phyloP scores from a whole-genome alignment of 768 basidiomycete genomes.

The Asterophora parasitica region DNA sequence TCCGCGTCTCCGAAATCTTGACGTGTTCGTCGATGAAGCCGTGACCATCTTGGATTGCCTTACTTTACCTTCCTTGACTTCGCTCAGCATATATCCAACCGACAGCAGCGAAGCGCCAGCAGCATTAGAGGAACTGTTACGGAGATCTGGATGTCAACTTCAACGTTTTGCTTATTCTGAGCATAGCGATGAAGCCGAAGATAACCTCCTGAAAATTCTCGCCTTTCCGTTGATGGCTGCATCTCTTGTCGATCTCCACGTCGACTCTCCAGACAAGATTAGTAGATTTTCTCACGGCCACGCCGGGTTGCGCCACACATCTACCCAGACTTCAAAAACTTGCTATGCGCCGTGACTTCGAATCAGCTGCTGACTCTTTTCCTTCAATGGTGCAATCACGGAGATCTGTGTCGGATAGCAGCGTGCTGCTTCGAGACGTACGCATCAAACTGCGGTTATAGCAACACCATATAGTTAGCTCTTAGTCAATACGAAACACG shows the following conservation, averaged over 20 bases:
- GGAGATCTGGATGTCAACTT: constrained; percentile 7
- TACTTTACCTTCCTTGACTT: constrained; percentile 7
- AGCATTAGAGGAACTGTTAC: constrained; percentile 7
- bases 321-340: constrained; percentile 4
- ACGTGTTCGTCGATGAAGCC: neutral
- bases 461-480: too few species aligned
- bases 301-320: neutral
- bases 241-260: constrained; percentile 1
- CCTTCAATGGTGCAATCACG: constrained; percentile 5
- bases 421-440: neutral
- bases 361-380: neutral
- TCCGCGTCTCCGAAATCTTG: constrained; percentile 1
- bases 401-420: neutral
- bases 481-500: too few species aligned
- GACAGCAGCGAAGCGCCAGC: neutral
- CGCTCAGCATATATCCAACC: constrained; percentile 2
- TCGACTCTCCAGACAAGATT: constrained; percentile 1
- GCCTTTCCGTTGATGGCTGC: constrained; percentile 1
- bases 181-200: constrained; percentile 1
- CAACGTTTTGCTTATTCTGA: neutral
- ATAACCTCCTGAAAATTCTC: constrained; percentile 2
- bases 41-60: constrained; percentile 5
- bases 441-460: constrained; percentile 2
- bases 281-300: neutral
- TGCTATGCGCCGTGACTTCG: neutral